Conservation (phyloP, 352 stramenopile species). For the Phytophthora tentaculata region DNA sequence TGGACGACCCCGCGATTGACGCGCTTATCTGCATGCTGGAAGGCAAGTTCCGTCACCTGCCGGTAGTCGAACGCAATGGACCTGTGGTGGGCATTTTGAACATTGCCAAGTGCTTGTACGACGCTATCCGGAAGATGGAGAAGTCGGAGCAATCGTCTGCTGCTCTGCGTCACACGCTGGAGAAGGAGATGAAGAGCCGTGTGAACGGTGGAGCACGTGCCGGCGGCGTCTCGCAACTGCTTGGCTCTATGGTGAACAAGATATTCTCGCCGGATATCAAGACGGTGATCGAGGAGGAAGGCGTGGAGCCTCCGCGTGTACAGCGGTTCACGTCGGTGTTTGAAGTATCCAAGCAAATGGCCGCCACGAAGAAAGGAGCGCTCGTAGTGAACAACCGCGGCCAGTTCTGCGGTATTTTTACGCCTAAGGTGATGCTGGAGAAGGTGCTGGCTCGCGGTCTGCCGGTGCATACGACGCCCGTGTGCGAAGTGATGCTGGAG, state of each 20-base stretch:
- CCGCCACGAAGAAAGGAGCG: slow-evolving; percentile 93
- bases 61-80: slow-evolving; percentile 79
- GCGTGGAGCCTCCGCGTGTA: slow-evolving; percentile 74
- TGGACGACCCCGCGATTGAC: slow-evolving; percentile 83
- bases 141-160: slow-evolving; percentile 84
- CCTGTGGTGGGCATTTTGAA: slow-evolving; percentile 96
- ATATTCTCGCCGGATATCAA: slow-evolving; percentile 90
- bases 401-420: slow-evolving; percentile 96
- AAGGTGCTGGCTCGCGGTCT: slow-evolving; percentile 94
- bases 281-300: slow-evolving; percentile 84
- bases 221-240: slow-evolving; percentile 66
- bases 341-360: slow-evolving; percentile 94
- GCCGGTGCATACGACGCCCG: slow-evolving; percentile 90
- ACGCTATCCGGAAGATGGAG: slow-evolving; percentile 98
- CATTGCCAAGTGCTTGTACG: slow-evolving; percentile 99
- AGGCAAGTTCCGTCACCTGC: slow-evolving; percentile 88
- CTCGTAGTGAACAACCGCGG: slow-evolving; percentile 94
- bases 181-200: slow-evolving; percentile 77
- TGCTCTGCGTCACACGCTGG: slow-evolving; percentile 74
- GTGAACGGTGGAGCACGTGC: slow-evolving; percentile 33
- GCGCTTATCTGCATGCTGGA: slow-evolving; percentile 88
- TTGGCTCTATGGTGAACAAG: slow-evolving; percentile 88
- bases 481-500: slow-evolving; percentile 93
- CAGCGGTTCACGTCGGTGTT: slow-evolving; percentile 92
- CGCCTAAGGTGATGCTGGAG: slow-evolving; percentile 97